These are phyloP conservation scores for Chaetomiaceae sp. DNA, from an alignment of 2,329 filamentous ascomycete genomes.

Conservation along the genomic window DNA sequence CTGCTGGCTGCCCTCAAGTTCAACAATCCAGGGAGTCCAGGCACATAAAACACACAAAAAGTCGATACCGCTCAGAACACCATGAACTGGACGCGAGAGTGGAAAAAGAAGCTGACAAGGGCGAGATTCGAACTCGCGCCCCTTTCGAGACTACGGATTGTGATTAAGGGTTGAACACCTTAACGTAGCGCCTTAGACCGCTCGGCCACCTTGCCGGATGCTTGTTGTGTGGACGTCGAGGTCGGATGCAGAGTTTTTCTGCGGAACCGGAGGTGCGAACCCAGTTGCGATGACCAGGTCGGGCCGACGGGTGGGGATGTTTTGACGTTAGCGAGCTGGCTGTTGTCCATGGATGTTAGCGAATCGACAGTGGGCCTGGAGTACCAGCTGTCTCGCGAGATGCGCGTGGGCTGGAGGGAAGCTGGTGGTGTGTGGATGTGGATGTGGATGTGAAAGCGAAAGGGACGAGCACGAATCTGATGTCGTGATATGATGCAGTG, in stretches of 20 bases:
- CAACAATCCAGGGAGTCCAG: no score
- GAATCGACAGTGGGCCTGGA: no score
- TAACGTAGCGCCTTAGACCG: constrained; percentile 22
- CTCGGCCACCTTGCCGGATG: constrained; percentile 19
- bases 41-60: background rate
- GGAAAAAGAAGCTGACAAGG: constrained; percentile 15
- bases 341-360: no score
- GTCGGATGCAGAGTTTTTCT: constrained; percentile 5
- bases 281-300: background rate
- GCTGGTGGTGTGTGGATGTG: no score
- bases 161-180: constrained; percentile 17
- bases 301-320: no score
- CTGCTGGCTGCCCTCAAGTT: no score
- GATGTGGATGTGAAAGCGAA: no score
- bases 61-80: background rate
- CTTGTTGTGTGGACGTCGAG: background rate
- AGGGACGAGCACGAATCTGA: no score
- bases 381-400: no score
- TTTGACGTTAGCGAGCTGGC: no score
- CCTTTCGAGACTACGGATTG: constrained; percentile 17
- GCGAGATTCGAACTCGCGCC: constrained; percentile 21
- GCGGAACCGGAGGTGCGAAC: background rate
- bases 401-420: no score
- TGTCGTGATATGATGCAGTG: no score
- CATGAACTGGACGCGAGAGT: background rate